Conservation (phyloP, 257 asterid genomes). For the Solanum megistacrolobum region DNA sequence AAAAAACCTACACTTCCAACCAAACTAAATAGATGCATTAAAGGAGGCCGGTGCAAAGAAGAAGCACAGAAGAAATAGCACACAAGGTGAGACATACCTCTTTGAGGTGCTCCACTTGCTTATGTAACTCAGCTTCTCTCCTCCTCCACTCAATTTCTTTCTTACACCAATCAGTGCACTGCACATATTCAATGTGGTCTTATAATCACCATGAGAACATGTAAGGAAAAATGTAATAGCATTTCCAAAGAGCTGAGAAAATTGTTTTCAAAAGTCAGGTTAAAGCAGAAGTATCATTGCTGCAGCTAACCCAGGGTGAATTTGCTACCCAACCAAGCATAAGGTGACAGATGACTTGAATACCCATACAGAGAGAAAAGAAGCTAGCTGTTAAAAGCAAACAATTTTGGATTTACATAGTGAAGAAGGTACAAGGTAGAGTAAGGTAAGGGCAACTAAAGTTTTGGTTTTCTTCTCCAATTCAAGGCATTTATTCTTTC, state of each 20-base stretch:
- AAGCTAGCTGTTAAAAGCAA: not conserved
- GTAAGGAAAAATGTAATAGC: not conserved
- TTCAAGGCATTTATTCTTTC: not conserved
- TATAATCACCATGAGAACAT: not conserved
- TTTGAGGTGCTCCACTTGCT: slow-evolving; percentile 35
- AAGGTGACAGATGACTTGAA: not conserved
- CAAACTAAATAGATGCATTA: not conserved
- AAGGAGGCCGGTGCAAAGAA: not conserved
- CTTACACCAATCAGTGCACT: slow-evolving; percentile 47
- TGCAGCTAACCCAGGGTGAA: not conserved
- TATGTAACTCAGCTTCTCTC: slow-evolving; percentile 45
- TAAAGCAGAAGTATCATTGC: not conserved
- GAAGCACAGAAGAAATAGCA: not conserved
- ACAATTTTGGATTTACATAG: not conserved
- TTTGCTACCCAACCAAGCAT: not conserved
- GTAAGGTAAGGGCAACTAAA: not conserved
- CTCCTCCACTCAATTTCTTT: slow-evolving; percentile 65
- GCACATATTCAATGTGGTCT: slow-evolving; percentile 1
- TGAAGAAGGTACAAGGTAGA: not conserved
- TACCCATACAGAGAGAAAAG: not conserved
- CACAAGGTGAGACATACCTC: slow-evolving; percentile 28
- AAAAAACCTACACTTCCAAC: not conserved
- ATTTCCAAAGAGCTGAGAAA: not conserved
- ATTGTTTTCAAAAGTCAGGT: not conserved
- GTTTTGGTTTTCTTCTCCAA: not conserved